phyloP scores from a whole-genome alignment of 2,329 filamentous ascomycete species.

The Pyrenophora graminea region DNA sequence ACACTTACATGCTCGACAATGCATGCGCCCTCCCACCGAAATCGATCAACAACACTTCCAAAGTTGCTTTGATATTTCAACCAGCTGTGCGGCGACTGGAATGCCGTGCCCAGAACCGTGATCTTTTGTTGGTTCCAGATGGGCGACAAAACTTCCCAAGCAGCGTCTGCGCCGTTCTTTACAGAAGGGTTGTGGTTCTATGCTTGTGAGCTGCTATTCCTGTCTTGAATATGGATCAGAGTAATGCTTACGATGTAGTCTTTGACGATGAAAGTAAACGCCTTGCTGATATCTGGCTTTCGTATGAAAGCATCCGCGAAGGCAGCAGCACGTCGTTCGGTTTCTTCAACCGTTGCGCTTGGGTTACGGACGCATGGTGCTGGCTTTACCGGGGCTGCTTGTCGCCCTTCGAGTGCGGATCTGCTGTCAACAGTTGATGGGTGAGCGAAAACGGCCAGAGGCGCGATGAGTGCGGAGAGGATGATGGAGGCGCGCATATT shows the following conservation, averaged over 20 bases:
- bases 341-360: conserved; percentile 17
- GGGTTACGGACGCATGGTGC: conserved; percentile 28
- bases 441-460: conserved; percentile 19
- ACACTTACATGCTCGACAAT: conserved; percentile 41
- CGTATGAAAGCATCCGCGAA: conserved; percentile 38
- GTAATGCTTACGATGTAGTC: conserved; percentile 33
- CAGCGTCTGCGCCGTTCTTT: conserved; percentile 35
- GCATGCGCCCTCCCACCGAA: conserved; percentile 38
- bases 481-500: conserved; percentile 28
- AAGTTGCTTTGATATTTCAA: conserved; percentile 31
- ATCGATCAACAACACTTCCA: conserved; percentile 36
- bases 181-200: conserved; percentile 39
- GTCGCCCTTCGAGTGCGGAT: conserved; percentile 14
- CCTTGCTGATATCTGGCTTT: conserved; percentile 33
- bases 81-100: conserved; percentile 30
- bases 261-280: conserved; percentile 32
- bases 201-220: background rate
- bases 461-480: conserved; percentile 18
- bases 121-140: conserved; percentile 31
- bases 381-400: conserved; percentile 26
- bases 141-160: conserved; percentile 31
- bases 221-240: background rate
- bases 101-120: conserved; percentile 28
- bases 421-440: conserved; percentile 8
- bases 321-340: conserved; percentile 19